Conservation (phyloP, 1,284 basidiomycete genomes). For the Malassezia sympodialis region DNA sequence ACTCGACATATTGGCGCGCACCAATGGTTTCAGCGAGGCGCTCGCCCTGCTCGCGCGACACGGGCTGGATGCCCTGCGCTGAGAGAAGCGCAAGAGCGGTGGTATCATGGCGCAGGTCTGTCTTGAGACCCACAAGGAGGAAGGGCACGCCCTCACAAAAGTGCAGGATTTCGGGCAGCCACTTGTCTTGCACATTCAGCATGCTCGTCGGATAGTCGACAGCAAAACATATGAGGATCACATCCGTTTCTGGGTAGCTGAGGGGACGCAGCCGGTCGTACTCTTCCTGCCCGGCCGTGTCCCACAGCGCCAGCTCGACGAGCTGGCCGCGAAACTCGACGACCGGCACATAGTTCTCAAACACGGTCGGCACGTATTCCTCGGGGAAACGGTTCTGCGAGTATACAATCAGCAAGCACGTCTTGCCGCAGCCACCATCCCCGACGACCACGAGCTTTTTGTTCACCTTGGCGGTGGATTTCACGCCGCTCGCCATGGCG, state of each 20-base stretch:
- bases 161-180: slow-evolving; percentile 94
- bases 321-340: slow-evolving; percentile 77
- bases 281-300: slow-evolving; percentile 96
- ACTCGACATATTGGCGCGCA: slow-evolving; percentile 81
- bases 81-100: slow-evolving; percentile 81
- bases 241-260: slow-evolving; percentile 90
- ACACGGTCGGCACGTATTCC: slow-evolving; percentile 95
- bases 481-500: slow-evolving; percentile 5
- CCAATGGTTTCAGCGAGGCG: slow-evolving; percentile 79
- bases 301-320: slow-evolving; percentile 91
- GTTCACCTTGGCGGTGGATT: slow-evolving; percentile 26
- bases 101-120: slow-evolving; percentile 69
- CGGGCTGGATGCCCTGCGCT: slow-evolving; percentile 77
- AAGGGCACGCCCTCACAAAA: slow-evolving; percentile 90
- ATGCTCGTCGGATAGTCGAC: slow-evolving; percentile 92
- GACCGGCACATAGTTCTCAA: slow-evolving; percentile 84
- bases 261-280: slow-evolving; percentile 87
- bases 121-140: slow-evolving; percentile 83
- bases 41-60: slow-evolving; percentile 57
- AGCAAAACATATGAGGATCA: slow-evolving; percentile 93
- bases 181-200: slow-evolving; percentile 79
- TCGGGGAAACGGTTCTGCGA: slow-evolving; percentile 96
- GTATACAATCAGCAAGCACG: slow-evolving; percentile 63
- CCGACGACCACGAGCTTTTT: slow-evolving; percentile 57
- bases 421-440: slow-evolving; percentile 69